These are phyloP conservation scores for Talaromyces sp. DNA, from an alignment of 2,329 filamentous ascomycete genomes.

Conservation along the genomic window DNA sequence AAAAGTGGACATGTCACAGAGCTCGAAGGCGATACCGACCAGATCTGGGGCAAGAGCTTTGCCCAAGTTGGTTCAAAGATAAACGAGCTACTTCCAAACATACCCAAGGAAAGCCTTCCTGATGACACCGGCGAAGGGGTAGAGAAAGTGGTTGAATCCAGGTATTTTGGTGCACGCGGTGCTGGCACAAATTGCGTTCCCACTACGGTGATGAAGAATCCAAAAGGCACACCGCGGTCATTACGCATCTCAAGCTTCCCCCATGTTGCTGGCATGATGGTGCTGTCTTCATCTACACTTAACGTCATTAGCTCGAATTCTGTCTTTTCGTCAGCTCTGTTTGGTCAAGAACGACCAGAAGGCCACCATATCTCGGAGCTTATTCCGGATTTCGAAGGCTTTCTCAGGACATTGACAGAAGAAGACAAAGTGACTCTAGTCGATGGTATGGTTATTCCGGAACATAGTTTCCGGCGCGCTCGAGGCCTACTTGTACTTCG, in stretches of 20 bases:
- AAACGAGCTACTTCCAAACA: constrained; percentile 69
- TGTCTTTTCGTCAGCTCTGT: constrained; percentile 86
- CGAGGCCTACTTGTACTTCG: constrained; percentile 76
- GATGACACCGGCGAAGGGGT: constrained; percentile 68
- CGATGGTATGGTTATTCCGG: constrained; percentile 94
- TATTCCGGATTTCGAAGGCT: constrained; percentile 80
- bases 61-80: constrained; percentile 66
- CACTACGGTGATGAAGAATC: constrained; percentile 69
- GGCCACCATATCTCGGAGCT: constrained; percentile 73
- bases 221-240: constrained; percentile 53
- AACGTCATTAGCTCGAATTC: constrained; percentile 88
- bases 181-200: constrained; percentile 74
- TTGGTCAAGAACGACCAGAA: constrained; percentile 79
- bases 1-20: constrained; percentile 68
- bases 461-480: constrained; percentile 90
- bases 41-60: constrained; percentile 76
- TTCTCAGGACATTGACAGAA: constrained; percentile 73
- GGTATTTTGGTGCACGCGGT: constrained; percentile 80
- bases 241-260: constrained; percentile 90
- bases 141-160: constrained; percentile 63
- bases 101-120: constrained; percentile 67
- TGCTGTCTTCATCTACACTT: constrained; percentile 72
- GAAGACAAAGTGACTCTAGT: constrained; percentile 78
- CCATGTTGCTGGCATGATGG: constrained; percentile 94
- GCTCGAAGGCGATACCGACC: constrained; percentile 67